Evolutionary conservation across 2,329 filamentous ascomycete species (phyloP).

Genomic region (Microascus cirrosus): DNA sequence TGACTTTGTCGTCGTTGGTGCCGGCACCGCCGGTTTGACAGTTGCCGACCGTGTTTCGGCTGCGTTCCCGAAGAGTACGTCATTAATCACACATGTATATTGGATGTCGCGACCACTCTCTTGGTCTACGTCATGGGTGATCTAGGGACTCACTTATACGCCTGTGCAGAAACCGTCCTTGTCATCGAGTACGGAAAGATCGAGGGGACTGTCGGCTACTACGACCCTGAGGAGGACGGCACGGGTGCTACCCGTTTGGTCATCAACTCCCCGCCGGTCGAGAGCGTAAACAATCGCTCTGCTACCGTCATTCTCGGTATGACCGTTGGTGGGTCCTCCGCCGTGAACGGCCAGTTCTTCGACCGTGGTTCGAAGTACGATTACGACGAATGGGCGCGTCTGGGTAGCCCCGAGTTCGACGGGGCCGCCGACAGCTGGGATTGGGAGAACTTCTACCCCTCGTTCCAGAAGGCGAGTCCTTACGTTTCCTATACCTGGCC

Average conservation of each 20-base stretch:
- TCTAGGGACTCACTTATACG: not conserved
- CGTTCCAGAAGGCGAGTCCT: conserved; percentile 19
- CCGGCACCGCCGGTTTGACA: conserved; percentile 20
- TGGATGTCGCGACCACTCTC: not conserved
- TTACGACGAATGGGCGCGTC: conserved; percentile 21
- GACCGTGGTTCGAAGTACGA: conserved; percentile 22
- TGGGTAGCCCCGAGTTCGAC: conserved; percentile 14
- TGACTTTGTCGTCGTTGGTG: conserved; percentile 19
- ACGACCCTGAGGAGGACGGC: conserved; percentile 14
- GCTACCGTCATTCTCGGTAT: conserved; percentile 18
- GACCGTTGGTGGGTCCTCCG: conserved; percentile 22
- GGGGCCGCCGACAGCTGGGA: conserved; percentile 17
- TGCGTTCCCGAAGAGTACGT: conserved; percentile 15
- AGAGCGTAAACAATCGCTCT: conserved; percentile 14
- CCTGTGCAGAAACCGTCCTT: conserved; percentile 6
- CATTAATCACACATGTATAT: not conserved
- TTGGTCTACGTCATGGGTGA: not conserved
- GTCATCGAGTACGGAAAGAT: conserved; percentile 11
- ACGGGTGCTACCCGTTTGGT: conserved; percentile 12
- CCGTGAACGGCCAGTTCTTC: conserved; percentile 25
- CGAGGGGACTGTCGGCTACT: conserved; percentile 12
- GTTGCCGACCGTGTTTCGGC: conserved; percentile 19
- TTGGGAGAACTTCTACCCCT: conserved; percentile 21
- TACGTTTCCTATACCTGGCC: not conserved
- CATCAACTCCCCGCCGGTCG: conserved; percentile 13